These are phyloP conservation scores for Alternaria infectoria DNA, from an alignment of 2,329 filamentous ascomycete genomes.

Conservation along the genomic window DNA sequence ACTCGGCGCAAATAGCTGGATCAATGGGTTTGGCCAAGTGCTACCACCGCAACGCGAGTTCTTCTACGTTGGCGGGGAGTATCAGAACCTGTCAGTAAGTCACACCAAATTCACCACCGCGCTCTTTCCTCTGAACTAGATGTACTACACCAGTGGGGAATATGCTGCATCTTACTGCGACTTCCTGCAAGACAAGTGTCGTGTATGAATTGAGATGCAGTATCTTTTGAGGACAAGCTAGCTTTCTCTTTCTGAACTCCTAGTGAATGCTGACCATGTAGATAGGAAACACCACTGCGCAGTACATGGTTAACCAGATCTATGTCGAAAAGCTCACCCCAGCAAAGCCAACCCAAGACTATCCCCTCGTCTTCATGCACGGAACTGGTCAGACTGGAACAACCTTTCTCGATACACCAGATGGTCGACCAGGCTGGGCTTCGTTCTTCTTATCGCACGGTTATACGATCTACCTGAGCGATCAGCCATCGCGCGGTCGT, in stretches of 20 bases:
- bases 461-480: constrained; percentile 57
- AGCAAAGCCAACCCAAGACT: neutral
- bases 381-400: constrained; percentile 38
- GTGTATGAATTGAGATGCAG: neutral
- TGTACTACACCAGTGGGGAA: accelerated
- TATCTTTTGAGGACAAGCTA: neutral
- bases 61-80: constrained; percentile 36
- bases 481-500: constrained; percentile 56
- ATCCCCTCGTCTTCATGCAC: constrained; percentile 39
- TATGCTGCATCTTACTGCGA: neutral
- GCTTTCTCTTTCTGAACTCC: accelerated
- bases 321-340: constrained; percentile 31
- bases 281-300: neutral
- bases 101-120: neutral
- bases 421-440: constrained; percentile 57
- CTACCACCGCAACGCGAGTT: constrained; percentile 15
- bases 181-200: neutral
- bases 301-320: constrained; percentile 12
- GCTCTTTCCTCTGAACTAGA: neutral
- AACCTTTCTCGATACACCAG: constrained; percentile 55
- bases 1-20: neutral
- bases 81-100: constrained; percentile 24
- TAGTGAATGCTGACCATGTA: neutral
- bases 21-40: neutral
- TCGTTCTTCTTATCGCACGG: constrained; percentile 56